Base-by-base conservation (phyloP, 176 grass and related monocot species). In the Carex pumila region DNA sequence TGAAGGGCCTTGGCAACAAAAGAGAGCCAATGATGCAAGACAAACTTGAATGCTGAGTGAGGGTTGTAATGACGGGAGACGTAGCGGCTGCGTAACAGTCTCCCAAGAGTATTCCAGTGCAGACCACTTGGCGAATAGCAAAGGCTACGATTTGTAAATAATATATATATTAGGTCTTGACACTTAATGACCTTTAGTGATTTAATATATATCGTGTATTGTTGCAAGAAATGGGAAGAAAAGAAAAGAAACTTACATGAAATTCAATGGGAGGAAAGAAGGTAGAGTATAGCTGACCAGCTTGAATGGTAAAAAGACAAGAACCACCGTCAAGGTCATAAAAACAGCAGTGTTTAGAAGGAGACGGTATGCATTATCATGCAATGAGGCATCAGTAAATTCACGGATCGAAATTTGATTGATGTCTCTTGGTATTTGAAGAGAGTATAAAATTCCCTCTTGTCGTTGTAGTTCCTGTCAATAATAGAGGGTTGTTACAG, bases 201-300 rank as follows among this genome's bases (percentile, higher is more conserved):
- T 22, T 47, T 53, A 75, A 50, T n/a, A 29, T 25, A 52, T 75
- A 52, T 47, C 30, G 71, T 12, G 45, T 18, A 19, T 3, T 47
- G 6, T 45, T 71, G 68, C 41, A 31, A 55, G 72, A 76, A 50
- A 76, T 55, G 30, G 15, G 19, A 76, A 53, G 12, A 15, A 30
- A 54, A 15, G 36, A 43, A 39, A 76, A 76, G 25, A 5, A 76
- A 76, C 72, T 76, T 54, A 76, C 72, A 76, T 76, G 72, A 76
- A 76, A 15, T 76, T 76, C 72, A 76, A 17, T 31, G 72, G 72
- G 72, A 76, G 55, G 72, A 76, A 55, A 76, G 72, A 76, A 55
- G 72, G 72, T 52, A 15, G 12, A 55, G 25, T 76, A 54, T 32
- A 1, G 22, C 31, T 55, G 45, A 76, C 49, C 45, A 76, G 45